Evolutionary conservation across 148 eudicot species (phyloP), one percentile per base, ranked within the genome.

Genomic region (Polygonum aviculare): DNA sequence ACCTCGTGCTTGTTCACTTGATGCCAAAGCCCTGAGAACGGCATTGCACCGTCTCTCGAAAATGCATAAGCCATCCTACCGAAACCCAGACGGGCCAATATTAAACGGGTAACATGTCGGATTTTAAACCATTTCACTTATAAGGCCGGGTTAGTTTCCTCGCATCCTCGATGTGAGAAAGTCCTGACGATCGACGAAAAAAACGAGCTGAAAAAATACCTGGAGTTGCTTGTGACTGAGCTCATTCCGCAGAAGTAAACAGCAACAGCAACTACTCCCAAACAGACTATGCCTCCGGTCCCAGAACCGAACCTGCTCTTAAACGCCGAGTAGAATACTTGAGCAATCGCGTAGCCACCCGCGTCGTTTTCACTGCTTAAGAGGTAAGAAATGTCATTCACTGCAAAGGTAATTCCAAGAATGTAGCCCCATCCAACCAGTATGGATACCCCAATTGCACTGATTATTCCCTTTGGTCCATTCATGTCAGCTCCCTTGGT

Each of bases 11-110:
- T 74, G 80, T 92, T 94, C 69, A 94, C 97, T 80, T 89, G 88
- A 79, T 92, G 98, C 98, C 98, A 94, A 48, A 88, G 45, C 14
- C 90, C 39, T 40, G 98, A 92, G 60, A 89, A 87, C 40, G 97
- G 98, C 98, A 94, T 94, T 22, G 98, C 97, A 19, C 98, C 98
- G 80, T 94, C 98, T 86, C 98, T 86, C 48, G 97, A 94, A 85
- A 94, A 94, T 38, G 98, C 97, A 80, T 90, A 94, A 47, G 86
- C 96, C 98, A 94, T 94, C 91, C 98, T 90, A 84, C 16, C 50
- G 35, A 67, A 2, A 35, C 9, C 45, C 31, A 26, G 31, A 26
- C 31, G 31, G 31, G 31, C 31, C 31, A 26, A 26, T 26, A 26
- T 26, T 26, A 26, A 26, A 0, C 31, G 31, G 31, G 31, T 26